Evolutionary conservation across 768 basidiomycete genomes (phyloP).

Genomic region (Cystofilobasidium ferigula): DNA sequence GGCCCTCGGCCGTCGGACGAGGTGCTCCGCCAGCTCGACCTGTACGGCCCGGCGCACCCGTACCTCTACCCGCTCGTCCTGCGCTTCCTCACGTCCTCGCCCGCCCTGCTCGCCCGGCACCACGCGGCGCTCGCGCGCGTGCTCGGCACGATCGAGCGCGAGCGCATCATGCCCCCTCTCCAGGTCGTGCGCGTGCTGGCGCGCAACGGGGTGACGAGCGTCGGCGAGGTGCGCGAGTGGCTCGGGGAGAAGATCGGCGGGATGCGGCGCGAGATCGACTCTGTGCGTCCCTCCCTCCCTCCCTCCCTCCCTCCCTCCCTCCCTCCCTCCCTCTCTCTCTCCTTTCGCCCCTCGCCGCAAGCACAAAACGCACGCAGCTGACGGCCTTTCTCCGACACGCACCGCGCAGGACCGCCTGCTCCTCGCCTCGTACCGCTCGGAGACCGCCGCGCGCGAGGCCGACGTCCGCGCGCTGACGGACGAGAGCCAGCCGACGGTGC

Average conservation of each 20-base stretch:
- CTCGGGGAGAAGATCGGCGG: conserved; percentile 64
- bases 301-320: too few relatives aligned
- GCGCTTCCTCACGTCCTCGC: conserved; percentile 73
- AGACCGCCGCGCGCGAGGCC: conserved; percentile 66
- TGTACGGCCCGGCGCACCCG: conserved; percentile 61
- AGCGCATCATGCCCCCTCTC: conserved; percentile 76
- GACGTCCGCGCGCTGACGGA: conserved; percentile 74
- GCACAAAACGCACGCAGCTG: neutral
- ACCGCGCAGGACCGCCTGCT: conserved; percentile 63
- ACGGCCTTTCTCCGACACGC: neutral
- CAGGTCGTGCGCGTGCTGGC: conserved; percentile 79
- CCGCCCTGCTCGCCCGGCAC: conserved; percentile 61
- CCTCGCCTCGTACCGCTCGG: conserved; percentile 74
- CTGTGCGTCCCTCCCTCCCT: conserved; percentile 47
- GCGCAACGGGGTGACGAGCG: conserved; percentile 76
- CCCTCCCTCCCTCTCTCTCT: too few relatives aligned
- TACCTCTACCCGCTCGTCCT: conserved; percentile 78
- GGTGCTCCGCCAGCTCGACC: conserved; percentile 60
- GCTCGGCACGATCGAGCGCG: conserved; percentile 65
- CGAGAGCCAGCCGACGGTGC: conserved; percentile 66
- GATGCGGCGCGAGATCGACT: conserved; percentile 63
- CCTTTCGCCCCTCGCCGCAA: neutral
- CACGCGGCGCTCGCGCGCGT: conserved; percentile 58
- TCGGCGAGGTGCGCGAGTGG: conserved; percentile 88
- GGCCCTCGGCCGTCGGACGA: conserved; percentile 41